Percentiles rank a stretch among this genome's conserved stretches.
These are phyloP conservation scores for Trametes cinnabarina DNA, from an alignment of 768 basidiomycete species.

Conservation along the genomic window DNA sequence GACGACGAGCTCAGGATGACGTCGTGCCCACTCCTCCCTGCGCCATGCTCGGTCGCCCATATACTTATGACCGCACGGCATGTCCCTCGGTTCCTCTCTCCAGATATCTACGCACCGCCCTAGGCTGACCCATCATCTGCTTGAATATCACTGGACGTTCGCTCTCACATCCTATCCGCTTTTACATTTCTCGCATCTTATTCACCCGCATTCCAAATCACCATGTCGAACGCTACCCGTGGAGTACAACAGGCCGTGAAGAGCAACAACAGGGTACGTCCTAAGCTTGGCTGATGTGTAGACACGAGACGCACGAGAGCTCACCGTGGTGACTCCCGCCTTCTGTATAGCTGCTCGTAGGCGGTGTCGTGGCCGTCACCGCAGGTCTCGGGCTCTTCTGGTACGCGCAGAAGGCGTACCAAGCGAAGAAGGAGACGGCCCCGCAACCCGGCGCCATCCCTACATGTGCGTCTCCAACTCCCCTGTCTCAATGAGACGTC, in stretches of 20 bases:
- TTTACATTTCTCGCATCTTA: not conserved
- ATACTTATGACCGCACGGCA: not conserved
- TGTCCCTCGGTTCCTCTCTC: not conserved
- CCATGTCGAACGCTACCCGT: not conserved
- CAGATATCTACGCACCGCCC: not conserved
- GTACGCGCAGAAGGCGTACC: conserved; percentile 12
- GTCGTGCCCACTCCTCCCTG: not conserved
- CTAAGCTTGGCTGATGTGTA: not conserved
- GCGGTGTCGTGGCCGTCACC: conserved; percentile 6
- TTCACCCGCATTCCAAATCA: not conserved
- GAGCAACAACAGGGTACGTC: conserved; percentile 5
- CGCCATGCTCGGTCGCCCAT: not conserved
- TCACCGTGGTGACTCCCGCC: too few species aligned
- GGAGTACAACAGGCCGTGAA: not conserved
- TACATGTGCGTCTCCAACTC: conserved; percentile 7
- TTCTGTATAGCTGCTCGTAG: conserved; percentile 1
- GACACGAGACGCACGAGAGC: not conserved
- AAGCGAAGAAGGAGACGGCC: not conserved
- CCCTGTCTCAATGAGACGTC: too few species aligned
- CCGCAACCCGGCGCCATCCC: conserved; percentile 9
- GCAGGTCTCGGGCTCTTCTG: conserved; percentile 17
- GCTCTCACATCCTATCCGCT: too few species aligned
- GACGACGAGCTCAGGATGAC: not conserved
- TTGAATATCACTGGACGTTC: too few species aligned
- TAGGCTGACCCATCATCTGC: too few species aligned